A percentile compares a stretch with the other conserved stretches of the same genome.
Evolutionary conservation across 352 stramenopile species (phyloP).

Genomic region (Phytophthora fragariae): DNA sequence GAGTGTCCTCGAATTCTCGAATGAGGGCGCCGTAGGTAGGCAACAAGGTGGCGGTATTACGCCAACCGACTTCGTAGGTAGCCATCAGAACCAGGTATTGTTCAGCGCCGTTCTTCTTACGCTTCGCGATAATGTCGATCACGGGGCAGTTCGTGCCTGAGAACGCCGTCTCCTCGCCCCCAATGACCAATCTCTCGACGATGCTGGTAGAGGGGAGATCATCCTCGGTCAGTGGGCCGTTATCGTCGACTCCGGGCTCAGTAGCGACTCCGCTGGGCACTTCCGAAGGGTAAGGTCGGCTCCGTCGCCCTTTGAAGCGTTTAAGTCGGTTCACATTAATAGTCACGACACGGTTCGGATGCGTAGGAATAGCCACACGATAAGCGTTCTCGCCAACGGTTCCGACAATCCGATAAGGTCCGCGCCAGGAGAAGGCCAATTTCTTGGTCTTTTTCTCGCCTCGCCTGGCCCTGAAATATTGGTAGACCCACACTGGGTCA

Average conservation of each 20-base stretch:
- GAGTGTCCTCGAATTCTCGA: neutral
- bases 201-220: neutral
- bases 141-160: no score
- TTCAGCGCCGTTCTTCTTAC: no score
- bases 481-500: conserved; percentile 9
- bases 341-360: no score
- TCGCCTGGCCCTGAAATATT: conserved; percentile 5
- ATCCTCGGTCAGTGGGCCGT: neutral
- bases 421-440: no score
- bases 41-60: neutral
- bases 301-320: neutral
- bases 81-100: neutral
- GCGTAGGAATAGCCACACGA: no score
- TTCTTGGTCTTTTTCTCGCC: neutral
- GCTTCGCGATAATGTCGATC: no score
- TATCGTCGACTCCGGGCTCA: neutral
- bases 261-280: neutral
- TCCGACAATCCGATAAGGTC: no score
- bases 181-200: neutral
- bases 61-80: conserved; percentile 4
- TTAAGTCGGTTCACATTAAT: neutral
- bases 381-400: no score
- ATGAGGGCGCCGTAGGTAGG: neutral
- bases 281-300: neutral
- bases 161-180: neutral